phyloP scores from a whole-genome alignment of 225 moss, liverwort and hornwort genomes.

The Pseudisothecium myosuroides region DNA sequence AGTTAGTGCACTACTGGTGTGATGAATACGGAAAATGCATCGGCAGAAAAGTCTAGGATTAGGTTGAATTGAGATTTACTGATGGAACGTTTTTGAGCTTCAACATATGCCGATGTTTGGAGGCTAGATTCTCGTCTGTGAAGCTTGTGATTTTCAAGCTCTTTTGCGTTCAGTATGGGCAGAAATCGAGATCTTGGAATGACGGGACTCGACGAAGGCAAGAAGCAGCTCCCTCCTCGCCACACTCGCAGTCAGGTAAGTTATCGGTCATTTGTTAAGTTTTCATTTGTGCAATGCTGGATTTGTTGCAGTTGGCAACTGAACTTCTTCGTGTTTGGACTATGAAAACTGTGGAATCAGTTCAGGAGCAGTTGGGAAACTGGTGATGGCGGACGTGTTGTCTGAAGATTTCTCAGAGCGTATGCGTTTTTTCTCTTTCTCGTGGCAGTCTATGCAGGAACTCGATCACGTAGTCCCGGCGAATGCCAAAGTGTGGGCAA shows the following conservation, averaged over 20 bases:
- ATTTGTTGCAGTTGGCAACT: neutral
- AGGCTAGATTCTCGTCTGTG: neutral
- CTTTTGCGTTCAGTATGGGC: neutral
- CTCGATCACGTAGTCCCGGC: neutral
- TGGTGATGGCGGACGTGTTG: neutral
- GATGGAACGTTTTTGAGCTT: neutral
- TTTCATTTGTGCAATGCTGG: neutral
- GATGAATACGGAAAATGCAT: neutral
- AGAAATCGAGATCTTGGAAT: neutral
- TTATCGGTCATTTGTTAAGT: neutral
- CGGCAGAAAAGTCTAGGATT: neutral
- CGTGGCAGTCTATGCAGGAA: slow-evolving; percentile 22
- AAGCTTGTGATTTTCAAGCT: neutral
- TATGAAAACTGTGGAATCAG: neutral
- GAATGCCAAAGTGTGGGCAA: slow-evolving; percentile 19
- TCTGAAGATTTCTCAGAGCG: neutral
- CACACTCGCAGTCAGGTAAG: slow-evolving; percentile 18
- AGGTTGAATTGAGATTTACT: neutral
- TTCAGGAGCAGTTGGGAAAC: neutral
- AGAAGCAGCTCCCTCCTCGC: slow-evolving; percentile 11
- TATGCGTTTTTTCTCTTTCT: neutral
- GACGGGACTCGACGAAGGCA: neutral
- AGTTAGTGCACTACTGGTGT: neutral
- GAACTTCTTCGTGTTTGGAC: neutral
- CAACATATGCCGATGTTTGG: neutral